Conservation (phyloP, 2,329 filamentous ascomycete species). For the Onygena corvina region DNA sequence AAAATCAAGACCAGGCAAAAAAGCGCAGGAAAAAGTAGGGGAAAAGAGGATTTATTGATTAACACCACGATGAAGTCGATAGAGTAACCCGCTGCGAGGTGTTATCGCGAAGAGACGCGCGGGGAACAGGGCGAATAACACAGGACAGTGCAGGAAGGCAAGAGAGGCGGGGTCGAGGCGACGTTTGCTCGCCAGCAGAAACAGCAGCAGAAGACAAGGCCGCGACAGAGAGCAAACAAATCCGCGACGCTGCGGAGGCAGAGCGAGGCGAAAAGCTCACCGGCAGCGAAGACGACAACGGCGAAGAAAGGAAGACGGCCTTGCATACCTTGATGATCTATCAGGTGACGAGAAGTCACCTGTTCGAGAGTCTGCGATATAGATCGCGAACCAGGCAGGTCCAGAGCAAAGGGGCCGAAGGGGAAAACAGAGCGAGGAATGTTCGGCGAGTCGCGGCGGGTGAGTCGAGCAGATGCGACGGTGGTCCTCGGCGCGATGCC, state of each 20-base stretch:
- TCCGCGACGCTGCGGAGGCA: neutral
- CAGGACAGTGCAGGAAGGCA: neutral
- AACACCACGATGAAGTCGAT: neutral
- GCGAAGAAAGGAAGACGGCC: constrained; percentile 10
- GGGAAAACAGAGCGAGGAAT: neutral
- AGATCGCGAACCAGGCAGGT: constrained; percentile 11
- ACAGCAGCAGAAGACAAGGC: neutral
- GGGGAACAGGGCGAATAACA: neutral
- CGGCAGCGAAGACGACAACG: neutral
- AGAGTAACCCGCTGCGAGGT: neutral
- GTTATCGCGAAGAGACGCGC: neutral
- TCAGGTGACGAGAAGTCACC: constrained; percentile 18
- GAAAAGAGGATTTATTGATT: neutral
- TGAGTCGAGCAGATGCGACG: neutral
- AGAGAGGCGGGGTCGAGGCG: constrained; percentile 7
- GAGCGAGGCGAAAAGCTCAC: neutral
- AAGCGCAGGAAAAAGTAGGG: neutral
- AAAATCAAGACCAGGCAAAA: neutral
- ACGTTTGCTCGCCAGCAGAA: neutral
- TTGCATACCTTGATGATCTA: constrained; percentile 15
- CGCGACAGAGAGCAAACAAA: neutral
- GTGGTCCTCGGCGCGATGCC: neutral
- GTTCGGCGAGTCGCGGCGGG: neutral
- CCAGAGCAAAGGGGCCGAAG: neutral
- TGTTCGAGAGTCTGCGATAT: constrained; percentile 15